Percentiles rank a stretch among this genome's conserved stretches.
phyloP scores from a whole-genome alignment of 768 basidiomycete species.

The Mrakia gelida region DNA sequence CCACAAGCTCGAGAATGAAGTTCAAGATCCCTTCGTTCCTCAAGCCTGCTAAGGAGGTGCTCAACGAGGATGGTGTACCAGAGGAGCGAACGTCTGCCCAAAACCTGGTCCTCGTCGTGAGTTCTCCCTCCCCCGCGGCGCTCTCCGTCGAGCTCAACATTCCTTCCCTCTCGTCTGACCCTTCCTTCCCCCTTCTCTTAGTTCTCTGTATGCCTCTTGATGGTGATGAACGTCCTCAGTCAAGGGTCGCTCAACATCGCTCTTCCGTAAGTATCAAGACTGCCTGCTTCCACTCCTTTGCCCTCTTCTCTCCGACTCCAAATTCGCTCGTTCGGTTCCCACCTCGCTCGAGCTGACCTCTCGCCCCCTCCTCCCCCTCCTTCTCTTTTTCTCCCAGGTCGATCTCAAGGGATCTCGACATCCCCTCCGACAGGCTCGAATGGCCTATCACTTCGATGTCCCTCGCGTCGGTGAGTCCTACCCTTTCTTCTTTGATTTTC shows the following conservation, averaged over 20 bases:
- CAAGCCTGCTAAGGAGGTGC: not conserved
- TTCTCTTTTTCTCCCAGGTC: too few relatives aligned
- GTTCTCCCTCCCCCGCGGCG: not conserved
- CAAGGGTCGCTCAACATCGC: not conserved
- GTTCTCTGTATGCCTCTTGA: not conserved
- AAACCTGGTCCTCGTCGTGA: not conserved
- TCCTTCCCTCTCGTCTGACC: not conserved
- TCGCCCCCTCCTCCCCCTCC: too few relatives aligned
- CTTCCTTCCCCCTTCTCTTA: not conserved
- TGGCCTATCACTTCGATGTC: conserved; percentile 44
- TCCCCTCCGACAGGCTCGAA: conserved; percentile 41
- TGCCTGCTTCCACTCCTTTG: not conserved
- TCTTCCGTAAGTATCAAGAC: not conserved
- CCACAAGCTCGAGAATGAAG: not conserved
- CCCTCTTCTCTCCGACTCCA: too few relatives aligned
- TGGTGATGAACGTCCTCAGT: not conserved
- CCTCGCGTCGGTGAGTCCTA: conserved; percentile 35
- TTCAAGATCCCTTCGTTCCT: not conserved
- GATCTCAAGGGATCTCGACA: conserved; percentile 4
- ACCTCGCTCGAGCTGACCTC: not conserved
- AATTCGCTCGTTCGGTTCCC: too few relatives aligned
- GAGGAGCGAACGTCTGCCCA: conserved; percentile 1
- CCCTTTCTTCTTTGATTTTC: not conserved
- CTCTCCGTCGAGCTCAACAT: not conserved
- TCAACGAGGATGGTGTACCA: not conserved